Conservation (phyloP, 129 eudicot genomes). For the Calendula officinalis region DNA sequence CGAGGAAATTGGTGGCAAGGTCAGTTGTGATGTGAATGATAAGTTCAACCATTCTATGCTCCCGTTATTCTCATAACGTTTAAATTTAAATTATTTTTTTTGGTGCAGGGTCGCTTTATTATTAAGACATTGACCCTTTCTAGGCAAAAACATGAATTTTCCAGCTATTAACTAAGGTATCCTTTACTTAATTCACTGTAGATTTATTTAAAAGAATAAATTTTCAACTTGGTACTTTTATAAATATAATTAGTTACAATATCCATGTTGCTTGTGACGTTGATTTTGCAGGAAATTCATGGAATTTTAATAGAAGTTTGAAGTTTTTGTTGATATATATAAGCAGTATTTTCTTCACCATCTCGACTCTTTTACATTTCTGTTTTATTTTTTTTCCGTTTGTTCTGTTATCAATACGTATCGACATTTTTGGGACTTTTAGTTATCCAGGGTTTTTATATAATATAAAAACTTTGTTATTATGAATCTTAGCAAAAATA, state of each 20-base stretch:
- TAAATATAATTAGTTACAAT: background rate
- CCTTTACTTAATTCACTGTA: background rate
- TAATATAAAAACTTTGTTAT: slow-evolving; percentile 24
- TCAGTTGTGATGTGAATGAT: slow-evolving; percentile 8
- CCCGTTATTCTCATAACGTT: background rate
- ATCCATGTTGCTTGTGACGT: slow-evolving; percentile 6
- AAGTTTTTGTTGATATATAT: slow-evolving; percentile 33
- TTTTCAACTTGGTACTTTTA: background rate
- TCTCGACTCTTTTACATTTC: background rate
- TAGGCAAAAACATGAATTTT: slow-evolving; percentile 34
- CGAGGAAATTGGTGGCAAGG: slow-evolving; percentile 79
- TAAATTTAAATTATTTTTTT: background rate
- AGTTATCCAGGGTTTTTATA: slow-evolving; percentile 17
- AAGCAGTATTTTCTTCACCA: slow-evolving; percentile 22
- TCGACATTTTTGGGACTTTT: slow-evolving; percentile 18
- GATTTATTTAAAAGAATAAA: background rate
- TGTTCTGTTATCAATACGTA: slow-evolving; percentile 11
- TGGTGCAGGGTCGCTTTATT: slow-evolving; percentile 63
- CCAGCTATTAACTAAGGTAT: slow-evolving; percentile 45
- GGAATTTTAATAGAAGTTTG: slow-evolving; percentile 32
- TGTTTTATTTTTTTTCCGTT: background rate
- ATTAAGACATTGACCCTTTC: slow-evolving; percentile 29
- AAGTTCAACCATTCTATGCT: background rate
- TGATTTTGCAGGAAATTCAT: slow-evolving; percentile 49
- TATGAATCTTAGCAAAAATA: slow-evolving; percentile 9